A percentile compares a stretch with the other conserved stretches of the same genome.
phyloP scores from a whole-genome alignment of 2,329 filamentous ascomycete genomes.

The Penicillium decumbens region DNA sequence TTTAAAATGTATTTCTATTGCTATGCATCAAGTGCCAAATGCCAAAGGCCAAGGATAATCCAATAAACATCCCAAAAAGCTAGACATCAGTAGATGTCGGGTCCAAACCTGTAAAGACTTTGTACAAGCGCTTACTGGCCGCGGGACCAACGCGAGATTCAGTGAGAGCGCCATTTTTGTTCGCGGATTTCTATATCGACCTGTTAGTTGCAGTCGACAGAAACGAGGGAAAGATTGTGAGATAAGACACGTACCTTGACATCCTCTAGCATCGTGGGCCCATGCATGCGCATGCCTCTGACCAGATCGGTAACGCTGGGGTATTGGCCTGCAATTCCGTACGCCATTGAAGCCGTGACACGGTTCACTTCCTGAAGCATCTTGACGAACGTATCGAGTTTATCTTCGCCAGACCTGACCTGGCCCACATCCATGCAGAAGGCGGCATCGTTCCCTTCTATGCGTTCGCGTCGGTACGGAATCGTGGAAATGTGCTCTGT shows the following conservation, averaged over 20 bases:
- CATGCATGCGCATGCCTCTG: conserved; percentile 53
- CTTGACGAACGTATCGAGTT: conserved; percentile 63
- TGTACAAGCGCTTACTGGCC: conserved; percentile 46
- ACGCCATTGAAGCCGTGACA: conserved; percentile 67
- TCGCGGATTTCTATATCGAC: conserved; percentile 43
- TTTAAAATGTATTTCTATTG: neutral
- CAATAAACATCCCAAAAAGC: neutral
- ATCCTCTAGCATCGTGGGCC: conserved; percentile 59
- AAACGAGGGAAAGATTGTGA: neutral
- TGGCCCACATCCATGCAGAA: conserved; percentile 80
- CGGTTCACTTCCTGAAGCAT: conserved; percentile 73
- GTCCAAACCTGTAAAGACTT: conserved; percentile 48
- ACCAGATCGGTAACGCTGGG: conserved; percentile 56
- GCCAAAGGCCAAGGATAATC: neutral
- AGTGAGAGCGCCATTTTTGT: conserved; percentile 44
- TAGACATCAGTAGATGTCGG: conserved; percentile 43
- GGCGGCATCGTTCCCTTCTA: conserved; percentile 47
- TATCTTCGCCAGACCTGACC: conserved; percentile 63
- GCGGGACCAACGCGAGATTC: conserved; percentile 47
- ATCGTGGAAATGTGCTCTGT: conserved; percentile 75
- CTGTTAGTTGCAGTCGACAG: neutral
- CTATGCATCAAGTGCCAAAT: neutral
- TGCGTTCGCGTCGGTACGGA: conserved; percentile 57
- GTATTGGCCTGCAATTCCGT: conserved; percentile 62
- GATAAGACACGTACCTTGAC: conserved; percentile 42